Evolutionary conservation across 2,329 filamentous ascomycete genomes (phyloP), one percentile per base, ranked within the genome.

Genomic region (Nemania abortiva): DNA sequence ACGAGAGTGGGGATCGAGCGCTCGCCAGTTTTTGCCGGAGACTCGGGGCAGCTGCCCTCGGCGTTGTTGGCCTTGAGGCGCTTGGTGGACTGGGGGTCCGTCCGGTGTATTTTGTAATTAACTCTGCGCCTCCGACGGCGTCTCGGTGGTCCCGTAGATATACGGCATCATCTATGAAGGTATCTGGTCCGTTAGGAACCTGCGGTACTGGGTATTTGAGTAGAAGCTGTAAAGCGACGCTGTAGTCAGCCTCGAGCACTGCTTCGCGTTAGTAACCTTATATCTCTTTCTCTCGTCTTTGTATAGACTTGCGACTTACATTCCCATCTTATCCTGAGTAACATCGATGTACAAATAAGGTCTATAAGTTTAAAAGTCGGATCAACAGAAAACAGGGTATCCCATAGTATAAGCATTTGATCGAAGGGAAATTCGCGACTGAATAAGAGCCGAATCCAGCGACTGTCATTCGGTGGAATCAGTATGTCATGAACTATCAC

Each of bases 401-500:
- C 96, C 96, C 96, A 99, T 65, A 99, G 87, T 24, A 89, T 84
- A 45, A 99, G 87, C 49, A 95, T 87, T 70, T 97, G 90, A 63
- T 95, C 89, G 70, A 98, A 97, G 0, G 93, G 89, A 74, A 98
- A 98, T 79, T 99, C 96, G 73, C 96, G 89, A 57, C 95, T 95
- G 77, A 98, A 98, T 0, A 99, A 83, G 0, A 99, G 88, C 31
- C 96, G 90, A 66, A 98, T 92, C 96, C 96, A 99, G 66, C 96
- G 94, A 72, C 92, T 95, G 18, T 7, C 7, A 53, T 42, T 50
- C 6, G 18, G 24, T n/a, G 6, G 7, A 27, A 53, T 75, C 20
- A 70, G 69, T 64, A 52, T 54, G 5, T 39, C 22, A 15, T n/a
- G 11, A 29, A 22, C 31, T 20, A 27, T 29, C 7, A 13, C 15